These are phyloP conservation scores for Ustilago vetiveriae DNA, from an alignment of 1,284 basidiomycete genomes.

Conservation along the genomic window DNA sequence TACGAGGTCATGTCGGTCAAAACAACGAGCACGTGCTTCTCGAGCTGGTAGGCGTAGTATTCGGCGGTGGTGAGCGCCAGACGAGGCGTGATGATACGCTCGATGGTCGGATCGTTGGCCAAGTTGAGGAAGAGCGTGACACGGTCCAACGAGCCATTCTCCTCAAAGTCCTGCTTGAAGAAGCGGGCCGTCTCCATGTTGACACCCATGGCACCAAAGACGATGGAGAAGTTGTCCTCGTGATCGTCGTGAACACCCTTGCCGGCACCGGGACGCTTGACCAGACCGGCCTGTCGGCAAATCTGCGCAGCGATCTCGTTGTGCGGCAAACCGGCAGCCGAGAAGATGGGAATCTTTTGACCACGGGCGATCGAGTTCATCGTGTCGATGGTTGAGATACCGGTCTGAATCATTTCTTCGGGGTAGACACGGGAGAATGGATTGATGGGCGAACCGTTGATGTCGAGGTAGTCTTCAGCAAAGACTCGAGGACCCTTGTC, in stretches of 20 bases:
- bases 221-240: slow-evolving; percentile 99
- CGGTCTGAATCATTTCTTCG: slow-evolving; percentile 99
- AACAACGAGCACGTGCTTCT: slow-evolving; percentile 99
- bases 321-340: slow-evolving; percentile 96
- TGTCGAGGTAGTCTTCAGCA: slow-evolving; percentile 99
- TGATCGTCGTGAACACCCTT: slow-evolving; percentile 97
- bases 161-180: slow-evolving; percentile 99
- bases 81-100: slow-evolving; percentile 99
- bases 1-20: slow-evolving; percentile 99
- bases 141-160: slow-evolving; percentile 96
- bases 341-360: slow-evolving; percentile 99
- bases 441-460: slow-evolving; percentile 99
- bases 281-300: slow-evolving; percentile 97
- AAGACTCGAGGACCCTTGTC: slow-evolving; percentile 99
- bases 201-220: slow-evolving; percentile 99
- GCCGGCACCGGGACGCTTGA: slow-evolving; percentile 72
- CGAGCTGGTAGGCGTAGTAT: slow-evolving; percentile 99
- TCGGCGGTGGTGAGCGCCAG: slow-evolving; percentile 97
- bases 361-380: slow-evolving; percentile 97
- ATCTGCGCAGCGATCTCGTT: slow-evolving; percentile 99
- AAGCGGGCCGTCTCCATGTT: slow-evolving; percentile 99
- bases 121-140: slow-evolving; percentile 98
- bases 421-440: slow-evolving; percentile 99
- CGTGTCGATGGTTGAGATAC: slow-evolving; percentile 82
- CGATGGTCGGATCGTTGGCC: slow-evolving; percentile 99